Base-by-base conservation (phyloP, 331 rosid genomes). In the Malus hybrid region DNA sequence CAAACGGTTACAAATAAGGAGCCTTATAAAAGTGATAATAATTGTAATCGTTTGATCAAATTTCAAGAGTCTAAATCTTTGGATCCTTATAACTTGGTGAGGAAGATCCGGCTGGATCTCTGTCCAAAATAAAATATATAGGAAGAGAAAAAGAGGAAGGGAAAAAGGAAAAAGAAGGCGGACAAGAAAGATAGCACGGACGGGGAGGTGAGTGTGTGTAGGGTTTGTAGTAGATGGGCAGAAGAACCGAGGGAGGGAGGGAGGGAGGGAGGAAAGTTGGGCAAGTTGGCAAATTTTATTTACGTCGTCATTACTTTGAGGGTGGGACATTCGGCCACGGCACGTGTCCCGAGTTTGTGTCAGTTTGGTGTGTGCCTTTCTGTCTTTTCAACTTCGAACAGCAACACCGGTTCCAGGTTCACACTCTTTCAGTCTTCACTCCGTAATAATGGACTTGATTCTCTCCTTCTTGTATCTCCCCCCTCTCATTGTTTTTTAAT, bases 281-380 rank as follows among this genome's bases (percentile, higher is more conserved):
- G 56, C 19, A 15, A 60, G 61, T 42, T 10, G 64, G 6, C 20
- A 67, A 33, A 44, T 39, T 75, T 61, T 68, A 8, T 1, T 18
- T 6, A 0, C 46, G 12, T 39, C 34, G 50, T 19, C 6, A 1
- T 15, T 50, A 2, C 56, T 72, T 18, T 15, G 61, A 22, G 5
- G 76, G 78, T 42, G 63, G 71, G 26, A 62, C 63, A 42, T 65
- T 53, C 4, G 32, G 78, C 79, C 82, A 78, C 80, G 83, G 79
- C 85, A 63, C 71, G 57, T 28, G 73, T 20, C 76, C 60, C 72
- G 10, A 55, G 22, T 73, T 3, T 32, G 34, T 68, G 79, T 79
- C 80, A 52, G 63, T 42, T 30, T 57, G 22, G 75, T 68, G 57
- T 73, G 82, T 26, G 4, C 81, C 73, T 72, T 68, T 42, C 68